Conservation (phyloP, 1,284 basidiomycete species). For the Chalciporus sp. region DNA sequence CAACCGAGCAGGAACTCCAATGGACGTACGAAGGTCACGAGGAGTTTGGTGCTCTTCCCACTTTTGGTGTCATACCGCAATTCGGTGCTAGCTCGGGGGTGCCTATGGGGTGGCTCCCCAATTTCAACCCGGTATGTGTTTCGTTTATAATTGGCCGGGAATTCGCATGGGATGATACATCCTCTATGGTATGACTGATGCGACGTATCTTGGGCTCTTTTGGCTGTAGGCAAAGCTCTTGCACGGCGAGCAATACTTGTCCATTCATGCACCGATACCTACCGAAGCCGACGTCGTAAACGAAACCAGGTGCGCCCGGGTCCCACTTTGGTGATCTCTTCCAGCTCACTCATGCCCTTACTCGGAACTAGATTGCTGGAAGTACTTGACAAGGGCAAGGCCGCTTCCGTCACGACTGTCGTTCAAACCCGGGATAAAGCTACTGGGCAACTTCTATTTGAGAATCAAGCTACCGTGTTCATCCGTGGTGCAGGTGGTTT, state of each 20-base stretch:
- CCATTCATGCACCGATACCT: conserved; percentile 87
- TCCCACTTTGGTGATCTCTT: background rate
- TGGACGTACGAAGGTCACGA: conserved; percentile 93
- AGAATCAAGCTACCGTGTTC: conserved; percentile 92
- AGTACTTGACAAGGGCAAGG: conserved; percentile 90
- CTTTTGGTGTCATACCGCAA: conserved; percentile 97
- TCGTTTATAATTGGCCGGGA: background rate
- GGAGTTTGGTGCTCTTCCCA: conserved; percentile 85
- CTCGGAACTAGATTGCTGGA: conserved; percentile 59
- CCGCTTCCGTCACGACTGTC: conserved; percentile 82
- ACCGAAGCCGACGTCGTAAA: conserved; percentile 85
- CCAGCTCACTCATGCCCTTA: conserved; percentile 1
- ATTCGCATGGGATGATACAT: no score
- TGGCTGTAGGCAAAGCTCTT: conserved; percentile 83
- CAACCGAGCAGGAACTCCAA: conserved; percentile 88
- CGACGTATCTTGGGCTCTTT: background rate
- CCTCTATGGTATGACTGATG: background rate
- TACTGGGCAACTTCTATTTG: conserved; percentile 84
- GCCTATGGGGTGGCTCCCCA: conserved; percentile 86
- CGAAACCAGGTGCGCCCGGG: conserved; percentile 58
- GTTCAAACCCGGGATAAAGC: conserved; percentile 80
- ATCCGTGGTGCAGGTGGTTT: conserved; percentile 96
- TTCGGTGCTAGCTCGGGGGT: conserved; percentile 70
- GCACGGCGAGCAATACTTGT: conserved; percentile 96
- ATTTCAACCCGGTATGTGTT: conserved; percentile 83